Evolutionary conservation across 1,284 basidiomycete species (phyloP), one percentile per base, ranked within the genome.

Genomic region (Cryptococcus sp.): DNA sequence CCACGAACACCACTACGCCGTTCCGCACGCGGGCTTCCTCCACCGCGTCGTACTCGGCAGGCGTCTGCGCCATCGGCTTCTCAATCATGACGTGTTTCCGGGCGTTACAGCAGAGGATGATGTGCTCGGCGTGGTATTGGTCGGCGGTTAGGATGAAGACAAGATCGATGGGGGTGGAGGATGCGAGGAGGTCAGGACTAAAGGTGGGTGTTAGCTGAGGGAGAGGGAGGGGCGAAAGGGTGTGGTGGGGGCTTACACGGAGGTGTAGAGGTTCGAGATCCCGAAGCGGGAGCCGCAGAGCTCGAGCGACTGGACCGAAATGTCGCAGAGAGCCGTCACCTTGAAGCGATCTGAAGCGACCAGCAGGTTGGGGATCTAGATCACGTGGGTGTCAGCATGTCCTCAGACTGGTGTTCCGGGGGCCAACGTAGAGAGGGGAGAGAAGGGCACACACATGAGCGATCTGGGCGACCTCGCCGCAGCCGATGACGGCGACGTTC

Each of bases 41-140:
- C 38, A 77, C 68, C 11, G 52, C 53, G 39, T 70, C 63, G 6
- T 72, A 73, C 21, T 72, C 73, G 13, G 56, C 63, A 3, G 60
- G 47, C 0, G 70, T 72, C 45, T 71, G 61, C 3, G 66, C 63
- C 73, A 77, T 77, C 2, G 74, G 73, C 55, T 77, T 77, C 63
- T 77, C 75, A 48, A 76, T 67, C 47, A 77, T 62, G 47, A 77
- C 69, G 52, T 68, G 63, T 57, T 70, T 75, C 5, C 64, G 58
- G 1, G 67, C 66, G 15, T 70, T 44, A 7, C 61, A 58, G 11
- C 66, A 66, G 6, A 55, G 58, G 24, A 73, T 58, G 16, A 66
- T 57, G 36, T 71, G 62, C 23, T 57, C 47, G 11, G 63, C 53
- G 46, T 56, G 55, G 28, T 55, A 65, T 45, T 61, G 50, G 49